Evolutionary conservation across 805 yeast species (phyloP).

Genomic region (Ogataea polymorpha): DNA sequence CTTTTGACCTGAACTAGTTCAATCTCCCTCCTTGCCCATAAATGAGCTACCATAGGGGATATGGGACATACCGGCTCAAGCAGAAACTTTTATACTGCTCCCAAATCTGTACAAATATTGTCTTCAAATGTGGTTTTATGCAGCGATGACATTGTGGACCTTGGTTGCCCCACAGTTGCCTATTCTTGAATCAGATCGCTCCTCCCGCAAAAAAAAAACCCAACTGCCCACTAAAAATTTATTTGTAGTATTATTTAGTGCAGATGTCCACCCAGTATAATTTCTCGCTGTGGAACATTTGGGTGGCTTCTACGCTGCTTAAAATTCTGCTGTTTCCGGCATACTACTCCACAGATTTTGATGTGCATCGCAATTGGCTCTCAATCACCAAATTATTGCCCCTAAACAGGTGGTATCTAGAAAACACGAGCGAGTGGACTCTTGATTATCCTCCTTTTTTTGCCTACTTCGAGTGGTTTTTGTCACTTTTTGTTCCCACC

Average conservation of each 20-base stretch:
- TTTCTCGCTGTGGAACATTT: constrained; percentile 60
- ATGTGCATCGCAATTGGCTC: constrained; percentile 96
- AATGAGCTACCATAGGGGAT: too few relatives aligned
- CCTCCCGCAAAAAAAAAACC: neutral
- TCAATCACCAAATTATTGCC: constrained; percentile 84
- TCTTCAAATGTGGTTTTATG: too few relatives aligned
- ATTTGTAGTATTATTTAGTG: neutral
- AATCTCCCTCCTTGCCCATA: too few relatives aligned
- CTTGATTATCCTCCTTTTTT: constrained; percentile 97
- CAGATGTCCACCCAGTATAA: constrained; percentile 25
- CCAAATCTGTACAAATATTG: too few relatives aligned
- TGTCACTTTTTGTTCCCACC: constrained; percentile 69
- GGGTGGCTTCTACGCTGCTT: constrained; percentile 59
- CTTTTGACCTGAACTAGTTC: too few relatives aligned
- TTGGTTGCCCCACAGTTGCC: too few relatives aligned
- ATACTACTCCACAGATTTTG: constrained; percentile 93
- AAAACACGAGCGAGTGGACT: constrained; percentile 83
- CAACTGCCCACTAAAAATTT: neutral
- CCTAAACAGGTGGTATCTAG: constrained; percentile 75
- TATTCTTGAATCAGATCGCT: too few relatives aligned
- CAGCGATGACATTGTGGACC: too few relatives aligned
- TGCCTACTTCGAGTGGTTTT: constrained; percentile 87
- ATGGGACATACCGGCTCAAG: too few relatives aligned
- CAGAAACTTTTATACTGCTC: too few relatives aligned
- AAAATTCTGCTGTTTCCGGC: constrained; percentile 69